phyloP scores from a whole-genome alignment of 2,329 filamentous ascomycete genomes.

The Pleoardoris graminearum region DNA sequence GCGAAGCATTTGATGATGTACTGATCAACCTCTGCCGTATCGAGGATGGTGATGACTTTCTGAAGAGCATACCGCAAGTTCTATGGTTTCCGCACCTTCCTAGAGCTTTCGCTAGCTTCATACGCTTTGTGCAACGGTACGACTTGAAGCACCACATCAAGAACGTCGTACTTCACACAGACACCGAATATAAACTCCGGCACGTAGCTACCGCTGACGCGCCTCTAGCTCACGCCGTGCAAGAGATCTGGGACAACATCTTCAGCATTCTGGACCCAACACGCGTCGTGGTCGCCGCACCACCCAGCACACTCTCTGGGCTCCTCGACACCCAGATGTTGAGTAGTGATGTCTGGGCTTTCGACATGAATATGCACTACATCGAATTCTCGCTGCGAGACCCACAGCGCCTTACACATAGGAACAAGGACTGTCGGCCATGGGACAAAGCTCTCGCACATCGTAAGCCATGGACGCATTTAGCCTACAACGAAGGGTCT shows the following conservation, averaged over 20 bases:
- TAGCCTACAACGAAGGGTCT: slow-evolving; percentile 75
- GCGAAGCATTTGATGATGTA: slow-evolving; percentile 36
- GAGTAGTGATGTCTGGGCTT: slow-evolving; percentile 64
- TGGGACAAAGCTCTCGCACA: slow-evolving; percentile 53
- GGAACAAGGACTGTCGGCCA: slow-evolving; percentile 17
- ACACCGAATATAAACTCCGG: slow-evolving; percentile 44
- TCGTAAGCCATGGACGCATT: slow-evolving; percentile 64
- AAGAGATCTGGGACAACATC: slow-evolving; percentile 35
- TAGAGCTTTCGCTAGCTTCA: slow-evolving; percentile 24
- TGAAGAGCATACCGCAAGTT: slow-evolving; percentile 27
- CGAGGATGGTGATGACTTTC: slow-evolving; percentile 35
- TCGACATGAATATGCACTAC: slow-evolving; percentile 65
- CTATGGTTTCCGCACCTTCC: slow-evolving; percentile 41
- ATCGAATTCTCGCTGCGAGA: slow-evolving; percentile 50
- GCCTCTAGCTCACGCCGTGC: slow-evolving; percentile 56
- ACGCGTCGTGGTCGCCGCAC: slow-evolving; percentile 52
- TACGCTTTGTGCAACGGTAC: slow-evolving; percentile 23
- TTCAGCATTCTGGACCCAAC: slow-evolving; percentile 35
- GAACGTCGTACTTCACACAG: slow-evolving; percentile 53
- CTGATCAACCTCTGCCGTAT: slow-evolving; percentile 39
- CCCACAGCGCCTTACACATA: slow-evolving; percentile 11
- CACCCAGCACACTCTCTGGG: slow-evolving; percentile 64
- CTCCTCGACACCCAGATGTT: slow-evolving; percentile 62
- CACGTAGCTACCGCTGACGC: slow-evolving; percentile 32
- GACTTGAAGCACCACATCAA: slow-evolving; percentile 46